Conservation (phyloP, 1,284 basidiomycete genomes). For the Papiliotrema fonsecae region DNA sequence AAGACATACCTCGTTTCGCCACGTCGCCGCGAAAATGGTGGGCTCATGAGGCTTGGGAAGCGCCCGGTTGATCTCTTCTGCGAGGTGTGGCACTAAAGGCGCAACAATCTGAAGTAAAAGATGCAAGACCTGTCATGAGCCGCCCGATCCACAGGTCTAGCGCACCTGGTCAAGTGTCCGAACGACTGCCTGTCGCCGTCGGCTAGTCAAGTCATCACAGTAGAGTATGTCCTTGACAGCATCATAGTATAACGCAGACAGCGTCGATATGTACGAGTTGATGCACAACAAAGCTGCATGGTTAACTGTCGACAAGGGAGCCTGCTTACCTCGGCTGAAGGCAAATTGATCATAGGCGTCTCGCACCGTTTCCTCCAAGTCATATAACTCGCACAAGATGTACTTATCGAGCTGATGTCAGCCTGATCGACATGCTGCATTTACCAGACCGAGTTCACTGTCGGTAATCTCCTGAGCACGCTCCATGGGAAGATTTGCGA, state of each 20-base stretch:
- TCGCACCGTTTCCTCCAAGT: conserved; percentile 62
- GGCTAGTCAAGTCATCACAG: conserved; percentile 57
- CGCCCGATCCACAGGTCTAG: conserved; percentile 38
- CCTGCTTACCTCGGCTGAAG: conserved; percentile 72
- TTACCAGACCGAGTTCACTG: conserved; percentile 58
- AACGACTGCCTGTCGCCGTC: conserved; percentile 61
- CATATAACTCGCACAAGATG: conserved; percentile 76
- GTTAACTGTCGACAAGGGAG: too few relatives aligned
- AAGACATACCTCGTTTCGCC: too few relatives aligned
- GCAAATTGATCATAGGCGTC: conserved; percentile 70
- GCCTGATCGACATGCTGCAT: conserved; percentile 29
- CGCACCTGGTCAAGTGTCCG: conserved; percentile 69
- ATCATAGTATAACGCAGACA: conserved; percentile 75
- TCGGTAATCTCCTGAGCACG: neutral
- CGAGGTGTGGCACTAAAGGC: conserved; percentile 84
- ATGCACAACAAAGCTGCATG: conserved; percentile 51
- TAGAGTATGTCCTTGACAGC: conserved; percentile 89
- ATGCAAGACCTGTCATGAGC: conserved; percentile 57
- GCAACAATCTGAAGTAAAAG: conserved; percentile 71
- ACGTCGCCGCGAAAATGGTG: conserved; percentile 53
- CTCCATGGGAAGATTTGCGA: conserved; percentile 67
- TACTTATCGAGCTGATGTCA: conserved; percentile 67
- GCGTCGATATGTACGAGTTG: conserved; percentile 49
- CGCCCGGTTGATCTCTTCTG: conserved; percentile 76
- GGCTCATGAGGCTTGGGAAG: neutral